phyloP scores from a whole-genome alignment of 2,329 filamentous ascomycete genomes.

The Sordariomycetes sp. region DNA sequence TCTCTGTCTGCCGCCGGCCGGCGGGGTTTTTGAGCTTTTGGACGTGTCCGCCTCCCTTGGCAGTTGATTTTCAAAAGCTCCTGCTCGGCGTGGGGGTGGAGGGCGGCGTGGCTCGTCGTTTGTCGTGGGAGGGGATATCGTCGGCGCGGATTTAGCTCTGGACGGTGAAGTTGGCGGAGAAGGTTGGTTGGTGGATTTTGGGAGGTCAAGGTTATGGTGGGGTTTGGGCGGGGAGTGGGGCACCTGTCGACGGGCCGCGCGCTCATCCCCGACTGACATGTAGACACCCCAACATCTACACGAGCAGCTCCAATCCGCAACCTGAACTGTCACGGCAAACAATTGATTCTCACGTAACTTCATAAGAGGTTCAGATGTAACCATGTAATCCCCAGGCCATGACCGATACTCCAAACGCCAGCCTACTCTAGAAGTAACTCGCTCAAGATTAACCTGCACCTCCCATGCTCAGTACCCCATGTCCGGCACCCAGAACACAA shows the following conservation, averaged over 20 bases:
- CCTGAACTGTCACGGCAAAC: no score
- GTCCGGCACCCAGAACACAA: conserved; percentile 68
- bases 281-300: no score
- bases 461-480: conserved; percentile 29
- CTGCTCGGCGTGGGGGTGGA: neutral
- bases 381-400: neutral
- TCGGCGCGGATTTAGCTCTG: neutral
- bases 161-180: neutral
- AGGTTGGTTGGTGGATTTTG: neutral
- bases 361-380: neutral
- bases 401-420: conserved; percentile 2
- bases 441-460: neutral
- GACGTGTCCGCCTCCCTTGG: neutral
- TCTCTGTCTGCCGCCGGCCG: neutral
- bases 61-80: neutral
- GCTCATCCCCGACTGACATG: no score
- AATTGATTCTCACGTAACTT: neutral
- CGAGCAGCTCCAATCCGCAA: no score
- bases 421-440: neutral
- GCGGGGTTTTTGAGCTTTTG: neutral
- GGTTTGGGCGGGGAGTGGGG: neutral
- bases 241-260: neutral
- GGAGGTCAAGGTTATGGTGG: neutral
- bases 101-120: neutral
- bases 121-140: neutral